Conservation (phyloP, 192 early-diverging fungal species). For the Rhizophlyctis rosea region DNA sequence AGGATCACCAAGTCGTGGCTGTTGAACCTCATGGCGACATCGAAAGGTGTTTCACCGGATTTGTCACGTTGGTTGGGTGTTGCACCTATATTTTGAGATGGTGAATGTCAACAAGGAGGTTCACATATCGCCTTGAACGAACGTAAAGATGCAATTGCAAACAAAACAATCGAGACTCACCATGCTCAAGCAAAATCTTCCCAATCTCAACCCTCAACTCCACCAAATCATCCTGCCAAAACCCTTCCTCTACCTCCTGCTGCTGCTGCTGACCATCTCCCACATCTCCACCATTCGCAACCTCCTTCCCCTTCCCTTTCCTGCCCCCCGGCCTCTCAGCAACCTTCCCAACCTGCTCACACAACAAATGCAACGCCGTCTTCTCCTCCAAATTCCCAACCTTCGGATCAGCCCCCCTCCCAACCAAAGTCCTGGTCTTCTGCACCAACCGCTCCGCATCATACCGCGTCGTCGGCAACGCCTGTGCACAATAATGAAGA, state of each 20-base stretch:
- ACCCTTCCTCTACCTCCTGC: no score
- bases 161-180: constrained; percentile 1
- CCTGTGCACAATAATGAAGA: constrained; percentile 34
- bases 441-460: constrained; percentile 29
- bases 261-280: no score
- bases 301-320: no score
- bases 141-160: constrained; percentile 11
- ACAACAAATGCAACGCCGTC: constrained; percentile 27
- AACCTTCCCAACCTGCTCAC: no score
- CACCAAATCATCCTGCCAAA: not conserved
- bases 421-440: constrained; percentile 24
- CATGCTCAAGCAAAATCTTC: constrained; percentile 1
- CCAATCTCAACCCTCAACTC: not conserved
- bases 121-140: constrained; percentile 12
- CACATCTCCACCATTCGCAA: no score
- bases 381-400: constrained; percentile 30
- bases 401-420: constrained; percentile 38
- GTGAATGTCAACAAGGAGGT: not conserved
- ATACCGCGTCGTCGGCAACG: constrained; percentile 3
- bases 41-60: constrained; percentile 10
- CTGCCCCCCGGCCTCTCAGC: no score
- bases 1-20: not conserved
- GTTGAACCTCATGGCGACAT: not conserved
- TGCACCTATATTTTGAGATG: constrained; percentile 6
- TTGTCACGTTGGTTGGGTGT: constrained; percentile 10